Base-by-base conservation (phyloP, 1,139 yeast genomes). In the Meyerozyma elateridarum region DNA sequence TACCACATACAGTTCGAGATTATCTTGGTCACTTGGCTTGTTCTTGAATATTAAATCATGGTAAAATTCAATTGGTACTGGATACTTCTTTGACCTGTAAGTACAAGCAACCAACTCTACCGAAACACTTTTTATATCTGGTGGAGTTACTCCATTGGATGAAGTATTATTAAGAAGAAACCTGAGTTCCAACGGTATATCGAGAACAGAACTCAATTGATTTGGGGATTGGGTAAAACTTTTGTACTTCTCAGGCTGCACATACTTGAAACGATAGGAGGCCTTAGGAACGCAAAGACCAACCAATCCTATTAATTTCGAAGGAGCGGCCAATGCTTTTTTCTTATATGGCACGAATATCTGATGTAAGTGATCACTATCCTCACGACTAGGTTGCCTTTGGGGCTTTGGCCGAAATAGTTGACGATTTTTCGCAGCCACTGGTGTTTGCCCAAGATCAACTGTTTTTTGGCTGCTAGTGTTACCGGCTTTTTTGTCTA, bases 281-380 rank as follows among this genome's bases (percentile, higher is more conserved):
- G 17, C 24, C 13, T 39, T 41, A 3, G 49, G 46, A 0, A 56
- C 48, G 12, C 28, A 27, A 8, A 49, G 34, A 6, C 40, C 39
- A 13, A 53, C 21, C 29, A 45, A 31, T 3, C 60, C 61, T 29
- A 53, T 41, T 7, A 45, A 36, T 28, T 50, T 52, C n/a, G 51
- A 41, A 1, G 48, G 40, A n/a, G 47, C 45, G 2, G 55, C 37
- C 6, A 55, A 36, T 2, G 41, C 24, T 36, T 50, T 52, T 33
- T 51, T 52, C 31, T 42, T 48, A 28, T 40, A 41, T 2, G 55
- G 55, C 21, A 37, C 38, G 17, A 39, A 35, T 1, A 41, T 43
- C 28, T 45, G 45, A 32, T 44, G 47, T 4, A 8, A 25, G 15
- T 16, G 24, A 11, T 22, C 14, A 4, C 18, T 15, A 18, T 24